Conservation (phyloP, 1,284 basidiomycete species). For the Ustilago curta region DNA sequence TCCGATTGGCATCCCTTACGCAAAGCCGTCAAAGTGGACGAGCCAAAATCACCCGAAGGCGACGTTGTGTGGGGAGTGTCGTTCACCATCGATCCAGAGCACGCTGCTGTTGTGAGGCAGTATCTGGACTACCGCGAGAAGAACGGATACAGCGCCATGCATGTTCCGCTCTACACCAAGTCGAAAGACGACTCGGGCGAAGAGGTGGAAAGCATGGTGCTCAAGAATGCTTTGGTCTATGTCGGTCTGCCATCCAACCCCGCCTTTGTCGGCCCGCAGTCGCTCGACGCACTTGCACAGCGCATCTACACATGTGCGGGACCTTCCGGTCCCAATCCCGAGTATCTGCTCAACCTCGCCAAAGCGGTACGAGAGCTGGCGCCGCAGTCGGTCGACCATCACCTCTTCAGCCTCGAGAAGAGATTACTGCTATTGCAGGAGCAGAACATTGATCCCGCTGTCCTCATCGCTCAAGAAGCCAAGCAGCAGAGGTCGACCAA, state of each 20-base stretch:
- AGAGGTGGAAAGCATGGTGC: constrained; percentile 73
- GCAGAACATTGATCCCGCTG: constrained; percentile 26
- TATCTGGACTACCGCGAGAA: constrained; percentile 88
- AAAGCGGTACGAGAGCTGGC: constrained; percentile 78
- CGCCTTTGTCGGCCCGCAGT: constrained; percentile 84
- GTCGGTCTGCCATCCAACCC: constrained; percentile 82
- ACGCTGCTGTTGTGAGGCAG: constrained; percentile 79
- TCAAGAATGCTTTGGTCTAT: constrained; percentile 76
- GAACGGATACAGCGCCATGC: constrained; percentile 71
- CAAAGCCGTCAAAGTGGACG: constrained; percentile 74
- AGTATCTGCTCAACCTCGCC: constrained; percentile 82
- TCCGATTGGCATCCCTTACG: constrained; percentile 77
- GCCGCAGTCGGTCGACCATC: constrained; percentile 80
- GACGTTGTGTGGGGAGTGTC: constrained; percentile 84
- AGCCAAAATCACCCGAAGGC: constrained; percentile 55
- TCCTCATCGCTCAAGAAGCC: constrained; percentile 31
- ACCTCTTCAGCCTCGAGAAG: constrained; percentile 81
- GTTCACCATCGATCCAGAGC: constrained; percentile 82
- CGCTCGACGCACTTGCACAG: constrained; percentile 76
- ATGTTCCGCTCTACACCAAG: constrained; percentile 70
- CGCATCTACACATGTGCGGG: constrained; percentile 81
- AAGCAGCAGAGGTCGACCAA: constrained; percentile 14
- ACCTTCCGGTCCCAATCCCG: constrained; percentile 85
- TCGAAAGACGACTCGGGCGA: constrained; percentile 65
- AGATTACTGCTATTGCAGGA: constrained; percentile 49